Percentiles rank a stretch among this genome's conserved stretches.
These are phyloP conservation scores for Moniliophthora roreri DNA, from an alignment of 1,284 basidiomycete species.

Conservation along the genomic window DNA sequence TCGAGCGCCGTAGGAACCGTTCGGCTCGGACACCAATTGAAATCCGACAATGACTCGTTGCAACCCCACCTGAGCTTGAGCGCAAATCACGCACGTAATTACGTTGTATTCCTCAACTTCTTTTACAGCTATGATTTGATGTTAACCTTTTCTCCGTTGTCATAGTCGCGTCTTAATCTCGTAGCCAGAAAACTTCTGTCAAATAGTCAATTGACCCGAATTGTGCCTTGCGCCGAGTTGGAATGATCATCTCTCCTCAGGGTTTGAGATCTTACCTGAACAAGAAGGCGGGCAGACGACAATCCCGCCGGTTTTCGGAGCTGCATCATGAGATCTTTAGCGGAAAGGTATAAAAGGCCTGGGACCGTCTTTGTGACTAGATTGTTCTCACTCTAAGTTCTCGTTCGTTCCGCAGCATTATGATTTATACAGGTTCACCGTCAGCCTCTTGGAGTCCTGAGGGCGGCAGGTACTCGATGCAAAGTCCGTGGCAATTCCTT, in stretches of 20 bases:
- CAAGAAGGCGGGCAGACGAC: background rate
- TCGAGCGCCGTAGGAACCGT: too few relatives aligned
- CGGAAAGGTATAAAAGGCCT: slow-evolving; percentile 1
- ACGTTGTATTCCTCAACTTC: background rate
- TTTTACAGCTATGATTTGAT: background rate
- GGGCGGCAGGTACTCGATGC: too few relatives aligned
- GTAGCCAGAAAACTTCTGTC: slow-evolving; percentile 1
- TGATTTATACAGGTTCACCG: too few relatives aligned
- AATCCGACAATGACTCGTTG: too few relatives aligned
- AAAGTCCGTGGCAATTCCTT: too few relatives aligned
- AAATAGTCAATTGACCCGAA: background rate
- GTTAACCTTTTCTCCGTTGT: background rate
- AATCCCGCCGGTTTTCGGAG: slow-evolving; percentile 6
- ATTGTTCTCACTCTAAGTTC: background rate
- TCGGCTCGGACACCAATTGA: too few relatives aligned
- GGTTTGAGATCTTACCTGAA: background rate
- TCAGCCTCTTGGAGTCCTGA: too few relatives aligned
- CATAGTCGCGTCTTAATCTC: background rate
- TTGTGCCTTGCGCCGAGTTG: slow-evolving; percentile 4
- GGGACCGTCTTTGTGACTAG: background rate
- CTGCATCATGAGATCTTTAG: background rate
- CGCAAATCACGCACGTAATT: slow-evolving; percentile 1
- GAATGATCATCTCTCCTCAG: background rate
- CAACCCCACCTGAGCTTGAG: background rate
- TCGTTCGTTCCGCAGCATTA: too few relatives aligned